These are phyloP conservation scores for Tranzscheliella williamsii DNA, from an alignment of 1,284 basidiomycete species.

Conservation along the genomic window DNA sequence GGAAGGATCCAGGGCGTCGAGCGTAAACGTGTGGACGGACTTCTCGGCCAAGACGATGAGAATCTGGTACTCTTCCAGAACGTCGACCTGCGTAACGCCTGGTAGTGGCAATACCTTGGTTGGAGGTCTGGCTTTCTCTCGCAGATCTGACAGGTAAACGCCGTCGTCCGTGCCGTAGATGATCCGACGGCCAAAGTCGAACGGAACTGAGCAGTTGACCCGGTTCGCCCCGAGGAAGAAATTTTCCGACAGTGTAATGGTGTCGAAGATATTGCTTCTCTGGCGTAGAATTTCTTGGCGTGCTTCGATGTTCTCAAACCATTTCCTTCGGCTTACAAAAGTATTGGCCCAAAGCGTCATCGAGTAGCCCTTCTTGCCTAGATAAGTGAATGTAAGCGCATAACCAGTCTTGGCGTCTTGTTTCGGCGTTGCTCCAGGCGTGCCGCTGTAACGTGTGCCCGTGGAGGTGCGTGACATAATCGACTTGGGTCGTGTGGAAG, in stretches of 20 bases:
- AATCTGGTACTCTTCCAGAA: constrained; percentile 93
- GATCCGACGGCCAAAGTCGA: constrained; percentile 79
- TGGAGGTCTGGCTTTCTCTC: constrained; percentile 71
- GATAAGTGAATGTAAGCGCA: constrained; percentile 87
- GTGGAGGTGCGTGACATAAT: constrained; percentile 64
- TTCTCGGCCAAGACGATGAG: constrained; percentile 87
- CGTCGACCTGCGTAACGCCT: constrained; percentile 92
- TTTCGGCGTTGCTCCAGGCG: constrained; percentile 61
- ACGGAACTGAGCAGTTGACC: constrained; percentile 93
- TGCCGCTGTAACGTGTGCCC: constrained; percentile 52
- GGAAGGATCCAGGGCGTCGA: constrained; percentile 86
- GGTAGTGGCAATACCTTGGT: constrained; percentile 85
- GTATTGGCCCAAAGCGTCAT: constrained; percentile 91
- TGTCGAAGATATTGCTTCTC: constrained; percentile 84
- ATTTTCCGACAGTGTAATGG: constrained; percentile 79
- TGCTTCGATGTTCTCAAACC: constrained; percentile 88
- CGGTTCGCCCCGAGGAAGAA: constrained; percentile 76
- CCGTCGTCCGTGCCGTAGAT: constrained; percentile 97
- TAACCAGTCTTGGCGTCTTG: constrained; percentile 83
- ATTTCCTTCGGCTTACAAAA: constrained; percentile 83
- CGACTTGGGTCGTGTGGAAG: constrained; percentile 62
- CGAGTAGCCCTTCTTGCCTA: constrained; percentile 90
- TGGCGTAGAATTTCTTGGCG: constrained; percentile 85
- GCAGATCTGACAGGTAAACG: constrained; percentile 87
- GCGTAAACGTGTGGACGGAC: constrained; percentile 91